Evolutionary conservation across 345 rosid genomes (phyloP), one percentile per base, ranked within the genome.

Genomic region (Streptanthus diversifolius): DNA sequence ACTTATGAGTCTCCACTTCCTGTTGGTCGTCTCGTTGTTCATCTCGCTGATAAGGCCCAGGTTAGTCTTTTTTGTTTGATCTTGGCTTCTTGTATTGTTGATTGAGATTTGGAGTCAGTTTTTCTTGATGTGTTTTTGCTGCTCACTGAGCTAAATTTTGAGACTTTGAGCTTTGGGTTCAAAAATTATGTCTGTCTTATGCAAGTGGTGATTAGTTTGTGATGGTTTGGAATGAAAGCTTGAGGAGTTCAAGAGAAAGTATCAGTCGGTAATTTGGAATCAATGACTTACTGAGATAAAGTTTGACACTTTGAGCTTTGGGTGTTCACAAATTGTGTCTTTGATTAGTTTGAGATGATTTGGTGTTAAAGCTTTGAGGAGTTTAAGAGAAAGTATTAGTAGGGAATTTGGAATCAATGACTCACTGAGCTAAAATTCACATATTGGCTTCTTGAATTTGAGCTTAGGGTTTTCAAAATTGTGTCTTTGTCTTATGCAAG

Each of bases 31-130:
- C 90, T 95, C 41, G 99, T 91, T 14, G 97, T 93, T 69, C 97
- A 91, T 72, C 90, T 93, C 35, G 98, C 98, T 2, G 99, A 91
- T 63, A 95, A 91, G 81, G 98, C 99, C 71, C 98, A 95, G 99
- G 99, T 95, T 70, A 22, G n/a, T 8, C 7, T 73, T 64, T 66
- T 22, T 25, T 25, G 27, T 3, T 8, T 55, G 10, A 27, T 54
- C 55, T 47, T 5, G 8, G 4, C 14, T 57, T 5, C 8, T 35
- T 45, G 63, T 59, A 6, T 12, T 4, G 13, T 47, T 30, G 1
- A 12, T 65, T 56, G 8, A 45, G 44, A 47, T 57, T 72, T 37
- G 54, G 70, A 19, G 4, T 22, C 13, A 2, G 24, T 32, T 0
- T 5, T 0, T 2, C 21, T 40, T 61, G 64, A 9, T 39, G 49